Evolutionary conservation across 2,329 filamentous ascomycete species (phyloP).

Genomic region (Nakataea oryzae): DNA sequence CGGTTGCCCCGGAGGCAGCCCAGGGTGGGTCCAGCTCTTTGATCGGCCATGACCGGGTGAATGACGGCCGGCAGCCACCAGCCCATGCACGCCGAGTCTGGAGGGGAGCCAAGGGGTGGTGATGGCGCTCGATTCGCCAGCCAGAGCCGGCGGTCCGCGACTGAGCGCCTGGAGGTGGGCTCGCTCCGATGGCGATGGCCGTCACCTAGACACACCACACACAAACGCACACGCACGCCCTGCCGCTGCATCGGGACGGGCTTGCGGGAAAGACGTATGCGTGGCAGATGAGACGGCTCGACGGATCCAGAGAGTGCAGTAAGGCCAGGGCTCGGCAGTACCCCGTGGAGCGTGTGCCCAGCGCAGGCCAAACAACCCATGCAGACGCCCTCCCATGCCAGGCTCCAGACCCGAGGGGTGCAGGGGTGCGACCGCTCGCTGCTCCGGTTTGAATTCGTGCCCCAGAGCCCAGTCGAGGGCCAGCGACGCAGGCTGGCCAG

Average conservation of each 20-base stretch:
- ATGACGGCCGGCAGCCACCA: background rate
- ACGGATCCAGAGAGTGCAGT: background rate
- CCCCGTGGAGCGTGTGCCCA: too few relatives aligned
- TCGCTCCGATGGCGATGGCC: background rate
- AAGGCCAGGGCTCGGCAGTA: background rate
- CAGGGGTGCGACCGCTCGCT: constrained; percentile 2
- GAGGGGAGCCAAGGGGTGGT: background rate
- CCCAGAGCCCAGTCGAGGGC: constrained; percentile 1
- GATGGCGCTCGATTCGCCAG: background rate
- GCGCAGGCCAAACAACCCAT: background rate
- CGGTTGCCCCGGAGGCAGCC: background rate
- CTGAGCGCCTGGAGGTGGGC: too few relatives aligned
- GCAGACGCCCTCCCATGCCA: background rate
- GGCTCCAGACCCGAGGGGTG: constrained; percentile 1
- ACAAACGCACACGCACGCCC: too few relatives aligned
- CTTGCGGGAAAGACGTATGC: background rate
- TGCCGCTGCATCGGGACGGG: too few relatives aligned
- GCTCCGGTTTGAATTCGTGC: constrained; percentile 5
- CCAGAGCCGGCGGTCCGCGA: too few relatives aligned
- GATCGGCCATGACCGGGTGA: background rate
- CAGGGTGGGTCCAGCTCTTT: background rate
- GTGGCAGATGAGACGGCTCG: background rate
- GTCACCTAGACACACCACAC: background rate
- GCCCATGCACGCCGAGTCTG: background rate
- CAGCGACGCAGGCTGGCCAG: constrained; percentile 1